phyloP scores from a whole-genome alignment of 768 basidiomycete species.

The Pulveroboletus sp. region DNA sequence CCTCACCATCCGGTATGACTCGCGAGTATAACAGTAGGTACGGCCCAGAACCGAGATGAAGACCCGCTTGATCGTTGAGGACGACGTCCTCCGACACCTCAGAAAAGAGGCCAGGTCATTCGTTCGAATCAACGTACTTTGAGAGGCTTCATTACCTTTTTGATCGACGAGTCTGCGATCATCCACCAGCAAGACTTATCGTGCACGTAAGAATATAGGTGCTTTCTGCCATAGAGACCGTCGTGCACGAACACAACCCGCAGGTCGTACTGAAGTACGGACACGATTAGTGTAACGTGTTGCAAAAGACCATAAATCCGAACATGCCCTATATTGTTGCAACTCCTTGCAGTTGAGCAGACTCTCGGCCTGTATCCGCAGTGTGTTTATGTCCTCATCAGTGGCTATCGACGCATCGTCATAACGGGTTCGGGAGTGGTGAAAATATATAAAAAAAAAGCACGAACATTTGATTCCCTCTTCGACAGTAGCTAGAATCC shows the following conservation, averaged over 20 bases:
- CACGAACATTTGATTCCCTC: slow-evolving; percentile 48
- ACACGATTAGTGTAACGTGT: neutral
- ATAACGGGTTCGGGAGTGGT: neutral
- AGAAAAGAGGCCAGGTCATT: neutral
- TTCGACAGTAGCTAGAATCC: slow-evolving; percentile 48
- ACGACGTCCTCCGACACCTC: slow-evolving; percentile 71
- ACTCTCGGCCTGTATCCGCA: slow-evolving; percentile 40
- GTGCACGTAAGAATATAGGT: slow-evolving; percentile 74
- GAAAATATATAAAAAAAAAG: neutral
- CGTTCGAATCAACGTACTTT: neutral
- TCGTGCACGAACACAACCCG: slow-evolving; percentile 75
- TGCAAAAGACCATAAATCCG: neutral
- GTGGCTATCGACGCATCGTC: slow-evolving; percentile 38
- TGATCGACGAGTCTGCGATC: slow-evolving; percentile 63
- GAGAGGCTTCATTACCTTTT: slow-evolving; percentile 41
- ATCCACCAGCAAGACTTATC: slow-evolving; percentile 72
- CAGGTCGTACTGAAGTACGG: slow-evolving; percentile 64
- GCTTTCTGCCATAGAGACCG: slow-evolving; percentile 70
- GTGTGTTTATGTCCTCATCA: slow-evolving; percentile 41
- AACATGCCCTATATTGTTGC: slow-evolving; percentile 51
- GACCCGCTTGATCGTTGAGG: slow-evolving; percentile 61
- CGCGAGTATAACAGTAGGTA: slow-evolving; percentile 70
- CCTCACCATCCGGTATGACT: slow-evolving; percentile 21
- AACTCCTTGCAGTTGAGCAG: slow-evolving; percentile 64
- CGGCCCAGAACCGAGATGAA: slow-evolving; percentile 74